Evolutionary conservation across 78 protist genomes (phyloP).

Genomic region (Dictyostelium firmibasis): DNA sequence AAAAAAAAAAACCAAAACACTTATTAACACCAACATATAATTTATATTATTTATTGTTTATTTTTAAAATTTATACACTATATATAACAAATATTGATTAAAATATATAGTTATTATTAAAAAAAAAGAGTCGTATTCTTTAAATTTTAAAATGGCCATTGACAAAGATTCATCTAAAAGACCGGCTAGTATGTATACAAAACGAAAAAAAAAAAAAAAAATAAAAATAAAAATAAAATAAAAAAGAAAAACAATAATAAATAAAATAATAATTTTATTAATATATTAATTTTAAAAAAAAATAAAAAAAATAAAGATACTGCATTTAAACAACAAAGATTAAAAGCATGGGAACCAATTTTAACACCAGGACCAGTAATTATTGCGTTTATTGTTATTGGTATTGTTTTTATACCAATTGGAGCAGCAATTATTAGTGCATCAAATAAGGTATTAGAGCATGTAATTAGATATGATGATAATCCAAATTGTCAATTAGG

Average conservation of each 20-base stretch:
- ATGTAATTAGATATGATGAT: conserved; percentile 54
- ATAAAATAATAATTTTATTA: neutral
- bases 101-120: too few species aligned
- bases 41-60: too few species aligned
- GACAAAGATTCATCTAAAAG: neutral
- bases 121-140: neutral
- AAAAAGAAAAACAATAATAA: neutral
- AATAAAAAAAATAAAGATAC: conserved; percentile 35
- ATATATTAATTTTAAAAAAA: neutral
- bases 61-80: neutral
- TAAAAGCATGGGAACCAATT: conserved; percentile 98
- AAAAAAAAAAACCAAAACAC: neutral
- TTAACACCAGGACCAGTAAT: conserved; percentile 95
- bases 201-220: neutral
- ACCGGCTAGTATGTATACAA: conserved; percentile 1
- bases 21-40: neutral
- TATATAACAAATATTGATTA: neutral
- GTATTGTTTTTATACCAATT: conserved; percentile 90
- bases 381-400: conserved; percentile 86
- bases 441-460: conserved; percentile 71
- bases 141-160: neutral
- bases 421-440: conserved; percentile 89
- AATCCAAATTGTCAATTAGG: neutral
- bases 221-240: neutral
- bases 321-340: conserved; percentile 95